phyloP scores from a whole-genome alignment of 345 rosid genomes.

The Citrus cavaleriei region DNA sequence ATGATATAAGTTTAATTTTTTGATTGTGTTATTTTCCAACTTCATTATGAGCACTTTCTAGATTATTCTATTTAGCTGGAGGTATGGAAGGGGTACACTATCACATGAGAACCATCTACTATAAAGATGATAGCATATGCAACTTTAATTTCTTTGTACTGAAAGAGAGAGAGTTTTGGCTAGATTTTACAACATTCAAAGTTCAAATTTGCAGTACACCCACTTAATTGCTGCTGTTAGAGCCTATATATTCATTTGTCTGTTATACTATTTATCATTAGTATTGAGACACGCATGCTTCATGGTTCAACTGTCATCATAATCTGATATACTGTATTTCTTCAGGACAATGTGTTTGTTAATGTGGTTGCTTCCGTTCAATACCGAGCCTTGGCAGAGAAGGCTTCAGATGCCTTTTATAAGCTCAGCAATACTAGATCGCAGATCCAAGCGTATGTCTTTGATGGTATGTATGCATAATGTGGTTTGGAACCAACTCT shows the following conservation, averaged over 20 bases:
- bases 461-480: constrained; percentile 28
- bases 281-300: neutral
- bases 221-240: neutral
- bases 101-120: neutral
- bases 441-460: constrained; percentile 41
- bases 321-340: neutral
- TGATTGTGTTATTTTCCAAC: neutral
- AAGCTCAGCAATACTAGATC: constrained; percentile 40
- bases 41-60: neutral
- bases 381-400: constrained; percentile 35
- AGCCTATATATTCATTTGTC: neutral
- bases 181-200: neutral
- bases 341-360: constrained; percentile 43
- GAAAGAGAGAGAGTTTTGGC: neutral
- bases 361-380: constrained; percentile 45
- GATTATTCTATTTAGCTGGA: neutral
- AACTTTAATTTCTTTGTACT: neutral
- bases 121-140: neutral
- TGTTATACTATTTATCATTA: neutral
- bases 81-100: neutral
- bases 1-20: neutral
- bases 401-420: constrained; percentile 40
- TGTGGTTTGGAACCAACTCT: neutral
- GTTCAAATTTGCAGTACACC: neutral
- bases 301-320: neutral